Evolutionary conservation across 805 yeast genomes (phyloP).

Genomic region (Candida methanosorbosa): DNA sequence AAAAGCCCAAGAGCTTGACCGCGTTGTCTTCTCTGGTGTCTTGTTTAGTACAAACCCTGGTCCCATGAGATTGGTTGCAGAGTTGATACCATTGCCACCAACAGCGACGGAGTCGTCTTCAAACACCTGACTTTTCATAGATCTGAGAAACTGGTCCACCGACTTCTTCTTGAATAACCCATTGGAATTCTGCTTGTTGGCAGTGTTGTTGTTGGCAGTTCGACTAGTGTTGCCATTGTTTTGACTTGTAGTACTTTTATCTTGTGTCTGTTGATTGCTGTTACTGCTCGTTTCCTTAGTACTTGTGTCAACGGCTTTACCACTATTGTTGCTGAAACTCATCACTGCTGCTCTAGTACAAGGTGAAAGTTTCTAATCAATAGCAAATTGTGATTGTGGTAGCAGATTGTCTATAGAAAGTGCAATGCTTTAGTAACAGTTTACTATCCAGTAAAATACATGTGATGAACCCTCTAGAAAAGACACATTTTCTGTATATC

Average conservation of each 20-base stretch:
- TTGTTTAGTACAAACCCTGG: neutral
- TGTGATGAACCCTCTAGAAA: too few relatives aligned
- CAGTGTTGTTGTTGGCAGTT: neutral
- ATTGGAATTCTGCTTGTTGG: neutral
- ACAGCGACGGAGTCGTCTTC: constrained; percentile 7
- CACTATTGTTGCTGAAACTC: too few relatives aligned
- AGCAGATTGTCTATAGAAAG: too few relatives aligned
- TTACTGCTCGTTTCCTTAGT: constrained; percentile 1
- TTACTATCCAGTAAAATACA: too few relatives aligned
- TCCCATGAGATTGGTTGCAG: neutral
- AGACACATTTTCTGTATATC: too few relatives aligned
- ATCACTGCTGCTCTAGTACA: too few relatives aligned
- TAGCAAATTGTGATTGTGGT: too few relatives aligned
- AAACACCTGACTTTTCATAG: constrained; percentile 14
- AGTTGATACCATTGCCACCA: neutral
- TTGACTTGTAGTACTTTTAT: neutral
- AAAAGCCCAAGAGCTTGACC: constrained; percentile 17
- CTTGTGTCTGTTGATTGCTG: neutral
- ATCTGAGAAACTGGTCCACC: constrained; percentile 7
- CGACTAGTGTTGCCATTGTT: neutral
- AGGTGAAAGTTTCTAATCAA: too few relatives aligned
- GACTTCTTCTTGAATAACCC: constrained; percentile 7
- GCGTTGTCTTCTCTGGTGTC: neutral
- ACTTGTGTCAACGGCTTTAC: too few relatives aligned
- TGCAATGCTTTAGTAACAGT: too few relatives aligned